phyloP scores from a whole-genome alignment of 495 filamentous ascomycete species.

The Aspergillus bertholletiae region DNA sequence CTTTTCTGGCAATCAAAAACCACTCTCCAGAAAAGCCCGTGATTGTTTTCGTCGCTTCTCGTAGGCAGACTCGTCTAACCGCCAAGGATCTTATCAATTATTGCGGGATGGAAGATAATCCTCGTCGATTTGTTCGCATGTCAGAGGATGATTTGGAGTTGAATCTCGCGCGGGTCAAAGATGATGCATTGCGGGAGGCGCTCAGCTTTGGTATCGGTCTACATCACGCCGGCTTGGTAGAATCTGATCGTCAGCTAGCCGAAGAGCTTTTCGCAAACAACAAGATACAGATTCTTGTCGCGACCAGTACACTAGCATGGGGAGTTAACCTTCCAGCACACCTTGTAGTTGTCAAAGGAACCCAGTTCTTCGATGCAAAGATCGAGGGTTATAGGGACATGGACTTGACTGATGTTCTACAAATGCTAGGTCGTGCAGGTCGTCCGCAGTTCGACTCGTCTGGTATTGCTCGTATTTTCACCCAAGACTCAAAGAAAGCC shows the following conservation, averaged over 20 bases:
- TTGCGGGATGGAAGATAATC: constrained; percentile 98
- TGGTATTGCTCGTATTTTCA: constrained; percentile 94
- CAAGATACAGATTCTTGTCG: constrained; percentile 95
- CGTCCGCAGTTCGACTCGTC: constrained; percentile 95
- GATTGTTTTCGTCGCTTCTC: constrained; percentile 96
- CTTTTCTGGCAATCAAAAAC: constrained; percentile 91
- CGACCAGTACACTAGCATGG: constrained; percentile 97
- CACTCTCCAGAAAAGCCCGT: constrained; percentile 96
- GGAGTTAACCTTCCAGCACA: constrained; percentile 98
- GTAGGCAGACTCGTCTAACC: constrained; percentile 89
- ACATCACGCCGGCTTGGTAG: constrained; percentile 94
- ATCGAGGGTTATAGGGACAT: constrained; percentile 98
- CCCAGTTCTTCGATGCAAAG: constrained; percentile 97
- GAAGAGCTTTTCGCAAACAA: constrained; percentile 97
- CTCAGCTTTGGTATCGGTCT: constrained; percentile 95
- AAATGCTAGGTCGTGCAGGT: constrained; percentile 96
- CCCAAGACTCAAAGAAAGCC: constrained; percentile 96
- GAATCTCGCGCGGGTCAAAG: constrained; percentile 81
- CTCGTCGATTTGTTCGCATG: constrained; percentile 87
- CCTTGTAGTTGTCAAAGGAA: constrained; percentile 96
- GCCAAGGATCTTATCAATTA: constrained; percentile 95
- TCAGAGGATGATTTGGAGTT: constrained; percentile 89
- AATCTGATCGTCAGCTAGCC: constrained; percentile 83
- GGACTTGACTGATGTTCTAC: constrained; percentile 97
- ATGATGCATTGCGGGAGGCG: constrained; percentile 85